Base-by-base conservation (phyloP, 164 flowering plant species). In the Berberis thunbergii region DNA sequence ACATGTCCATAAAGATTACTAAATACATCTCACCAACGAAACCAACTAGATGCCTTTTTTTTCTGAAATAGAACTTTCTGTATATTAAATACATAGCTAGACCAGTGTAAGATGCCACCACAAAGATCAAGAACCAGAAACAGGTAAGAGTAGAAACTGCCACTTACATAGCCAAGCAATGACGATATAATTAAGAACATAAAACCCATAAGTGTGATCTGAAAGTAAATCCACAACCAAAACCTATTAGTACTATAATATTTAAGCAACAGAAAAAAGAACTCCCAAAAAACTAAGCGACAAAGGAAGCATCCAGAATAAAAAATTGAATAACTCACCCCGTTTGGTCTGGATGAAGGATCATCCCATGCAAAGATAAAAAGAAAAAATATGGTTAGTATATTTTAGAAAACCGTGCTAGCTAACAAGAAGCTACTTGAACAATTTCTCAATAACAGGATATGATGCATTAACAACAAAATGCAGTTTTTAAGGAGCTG, bases 161-260 rank as follows among this genome's bases (percentile, higher is more conserved):
- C 44, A 85, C 99, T 91, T 75, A 95, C 99, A 82, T 85, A 92
- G 57, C 96, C 90, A 79, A 95, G 89, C 53, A 88, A 65, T 2
- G 95, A 96, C 53, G 98, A 95, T 45, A 73, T 74, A 42, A 87
- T 67, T 62, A 95, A 78, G 80, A 95, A 91, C 79, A 84, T 75
- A 73, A 86, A 88, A 67, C 98, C 99, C 52, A 65, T 88, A 40
- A 95, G 96, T 13, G 99, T 95, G 61, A 95, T 95, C 99, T 95
- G 88, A 63, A 66, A 61, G 60, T 13, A 60, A 64, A 56, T 7
- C 13, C 11, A 63, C 2, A 57, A 49, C 11, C 42, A 41, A 41
- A 41, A 45, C 39, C 10, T 2, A 45, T 54, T 8, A 72, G 57
- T 40, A 54, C 48, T 42, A 39, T 63, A 62, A 26, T 41, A 2